Base-by-base conservation (phyloP, 345 rosid species). In the Eucalyptus sideroxylon region DNA sequence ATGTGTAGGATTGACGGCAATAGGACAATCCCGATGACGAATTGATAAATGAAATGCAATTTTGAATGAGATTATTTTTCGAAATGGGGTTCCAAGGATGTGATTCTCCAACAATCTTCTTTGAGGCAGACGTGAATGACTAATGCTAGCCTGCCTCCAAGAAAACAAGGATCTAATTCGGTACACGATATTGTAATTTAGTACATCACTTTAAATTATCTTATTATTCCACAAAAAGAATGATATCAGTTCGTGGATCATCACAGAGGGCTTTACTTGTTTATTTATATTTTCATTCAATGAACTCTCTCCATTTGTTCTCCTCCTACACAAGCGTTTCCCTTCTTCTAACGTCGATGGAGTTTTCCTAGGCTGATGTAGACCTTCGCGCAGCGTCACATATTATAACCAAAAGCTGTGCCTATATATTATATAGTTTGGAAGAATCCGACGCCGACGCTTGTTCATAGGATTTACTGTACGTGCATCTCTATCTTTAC, bases 351-450 rank as follows among this genome's bases (percentile, higher is more conserved):
- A 65, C 37, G 10, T 65, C 37, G 40, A 65, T 15, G 77, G 10
- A 65, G 37, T 65, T 65, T 65, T 65, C 37, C 77, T n/a, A n/a
- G 16, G 77, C 37, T 65, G 77, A n/a, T n/a, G 77, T n/a, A 16
- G 77, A n/a, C 21, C 21, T n/a, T n/a, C 77, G 8, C 77, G 17
- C 34, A n/a, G 37, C 16, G 19, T 7, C 72, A 65, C 9, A 30
- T 14, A 16, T n/a, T n/a, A n/a, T 65, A 56, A 56, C 62, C 30
- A 56, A 24, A 56, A 56, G 62, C 62, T 4, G 21, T 16, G 69
- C 5, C 77, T 2, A 0, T 65, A 4, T 4, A 65, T n/a, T 13
- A n/a, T 13, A n/a, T n/a, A n/a, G 10, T n/a, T 4, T 0, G 37
- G 31, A 65, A n/a, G 17, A 7, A 65, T 65, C 40, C 5, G 19